Evolutionary conservation across 169 alveolate species (phyloP).

Genomic region (Plasmodium inui): DNA sequence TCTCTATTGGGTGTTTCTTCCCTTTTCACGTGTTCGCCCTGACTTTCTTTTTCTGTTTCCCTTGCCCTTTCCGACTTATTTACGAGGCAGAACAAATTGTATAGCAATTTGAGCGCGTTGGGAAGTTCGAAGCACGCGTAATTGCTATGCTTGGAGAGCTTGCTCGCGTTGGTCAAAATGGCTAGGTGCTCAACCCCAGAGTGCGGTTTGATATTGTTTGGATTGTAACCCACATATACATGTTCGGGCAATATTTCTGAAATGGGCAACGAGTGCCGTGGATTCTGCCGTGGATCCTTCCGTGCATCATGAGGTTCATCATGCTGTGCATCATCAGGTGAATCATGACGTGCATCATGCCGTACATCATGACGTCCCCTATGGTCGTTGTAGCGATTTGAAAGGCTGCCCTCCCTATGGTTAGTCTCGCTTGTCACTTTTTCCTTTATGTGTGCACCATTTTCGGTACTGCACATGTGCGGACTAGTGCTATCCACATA

Average conservation of each 20-base stretch:
- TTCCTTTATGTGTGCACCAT: background rate
- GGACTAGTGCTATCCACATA: background rate
- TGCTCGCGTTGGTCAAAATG: slow-evolving; percentile 4
- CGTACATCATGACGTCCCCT: background rate
- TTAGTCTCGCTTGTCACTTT: background rate
- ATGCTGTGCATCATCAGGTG: background rate
- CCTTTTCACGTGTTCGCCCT: background rate
- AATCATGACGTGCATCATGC: no score
- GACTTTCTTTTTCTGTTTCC: background rate
- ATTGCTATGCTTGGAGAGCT: background rate
- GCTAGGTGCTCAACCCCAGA: slow-evolving; percentile 43
- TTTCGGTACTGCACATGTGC: no score
- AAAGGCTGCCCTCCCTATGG: background rate
- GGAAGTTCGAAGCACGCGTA: slow-evolving; percentile 26
- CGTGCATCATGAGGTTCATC: background rate
- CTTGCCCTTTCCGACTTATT: slow-evolving; percentile 8
- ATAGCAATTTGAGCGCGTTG: slow-evolving; percentile 30
- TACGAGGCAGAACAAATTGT: slow-evolving; percentile 59
- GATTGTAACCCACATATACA: slow-evolving; percentile 73
- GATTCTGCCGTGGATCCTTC: background rate
- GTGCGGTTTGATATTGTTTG: slow-evolving; percentile 16
- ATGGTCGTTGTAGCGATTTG: background rate
- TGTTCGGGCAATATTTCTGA: slow-evolving; percentile 71
- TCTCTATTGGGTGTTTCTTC: background rate
- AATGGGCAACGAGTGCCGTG: background rate